Evolutionary conservation across 2,329 filamentous ascomycete genomes (phyloP).

Genomic region (Ceratocystis lukuohia): DNA sequence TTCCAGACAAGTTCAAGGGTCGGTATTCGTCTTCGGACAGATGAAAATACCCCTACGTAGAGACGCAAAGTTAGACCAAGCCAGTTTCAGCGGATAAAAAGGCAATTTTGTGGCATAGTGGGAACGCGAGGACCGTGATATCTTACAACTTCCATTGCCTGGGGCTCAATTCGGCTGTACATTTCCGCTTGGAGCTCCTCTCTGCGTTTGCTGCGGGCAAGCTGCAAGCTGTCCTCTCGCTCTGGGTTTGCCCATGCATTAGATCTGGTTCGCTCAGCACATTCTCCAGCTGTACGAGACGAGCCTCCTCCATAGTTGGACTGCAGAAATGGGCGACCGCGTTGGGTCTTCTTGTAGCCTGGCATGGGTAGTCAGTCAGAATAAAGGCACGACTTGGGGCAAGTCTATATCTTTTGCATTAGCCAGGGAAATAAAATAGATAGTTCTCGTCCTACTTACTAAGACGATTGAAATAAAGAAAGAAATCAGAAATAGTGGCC

Average conservation of each 20-base stretch:
- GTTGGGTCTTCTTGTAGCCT: not conserved
- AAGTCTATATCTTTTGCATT: not conserved
- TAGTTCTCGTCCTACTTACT: not conserved
- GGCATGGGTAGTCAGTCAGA: not conserved
- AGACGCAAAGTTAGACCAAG: not conserved
- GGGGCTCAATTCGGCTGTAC: not conserved
- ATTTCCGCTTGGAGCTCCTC: not conserved
- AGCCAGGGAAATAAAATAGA: not conserved
- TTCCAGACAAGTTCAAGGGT: not conserved
- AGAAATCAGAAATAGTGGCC: not conserved
- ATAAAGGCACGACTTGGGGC: not conserved
- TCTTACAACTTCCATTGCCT: constrained; percentile 5
- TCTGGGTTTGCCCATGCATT: not conserved
- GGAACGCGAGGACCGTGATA: not conserved
- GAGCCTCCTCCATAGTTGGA: not conserved
- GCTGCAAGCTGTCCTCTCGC: not conserved
- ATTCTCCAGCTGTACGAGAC: not conserved
- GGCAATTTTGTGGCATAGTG: not conserved
- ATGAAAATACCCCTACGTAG: not conserved
- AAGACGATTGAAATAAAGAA: too few species aligned
- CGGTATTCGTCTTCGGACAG: not conserved
- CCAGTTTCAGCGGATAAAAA: too few species aligned
- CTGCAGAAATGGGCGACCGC: not conserved
- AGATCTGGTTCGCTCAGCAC: not conserved
- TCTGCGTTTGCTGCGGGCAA: not conserved